A percentile compares a stretch with the other conserved stretches of the same genome.
Evolutionary conservation across 2,329 filamentous ascomycete species (phyloP).

Genomic region (Arthrobotrys sinensis): DNA sequence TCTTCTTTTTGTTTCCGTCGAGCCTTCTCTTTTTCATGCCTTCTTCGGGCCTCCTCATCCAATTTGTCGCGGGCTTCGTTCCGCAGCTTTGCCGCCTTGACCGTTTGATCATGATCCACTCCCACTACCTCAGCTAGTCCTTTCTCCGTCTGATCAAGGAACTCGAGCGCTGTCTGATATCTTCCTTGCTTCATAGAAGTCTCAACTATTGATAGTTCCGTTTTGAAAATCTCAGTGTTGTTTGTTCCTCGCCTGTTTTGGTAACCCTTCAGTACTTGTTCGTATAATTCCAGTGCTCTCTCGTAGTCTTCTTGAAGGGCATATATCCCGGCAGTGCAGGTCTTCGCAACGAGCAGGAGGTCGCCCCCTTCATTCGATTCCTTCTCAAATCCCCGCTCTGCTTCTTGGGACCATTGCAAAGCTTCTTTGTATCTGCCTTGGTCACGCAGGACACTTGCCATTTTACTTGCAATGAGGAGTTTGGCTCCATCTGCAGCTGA

Average conservation of each 20-base stretch:
- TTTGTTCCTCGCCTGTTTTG: background rate
- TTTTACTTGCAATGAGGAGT: constrained; percentile 12
- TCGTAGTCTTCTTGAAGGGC: constrained; percentile 11
- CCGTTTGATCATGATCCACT: background rate
- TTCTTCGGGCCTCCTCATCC: background rate
- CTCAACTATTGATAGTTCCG: constrained; percentile 8
- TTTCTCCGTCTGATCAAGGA: background rate
- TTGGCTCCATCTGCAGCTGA: background rate
- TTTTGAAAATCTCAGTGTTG: constrained; percentile 3
- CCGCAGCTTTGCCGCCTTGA: background rate
- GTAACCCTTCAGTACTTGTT: constrained; percentile 5
- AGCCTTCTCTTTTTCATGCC: background rate
- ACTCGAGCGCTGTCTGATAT: background rate
- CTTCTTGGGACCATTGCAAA: constrained; percentile 13
- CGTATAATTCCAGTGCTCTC: constrained; percentile 19
- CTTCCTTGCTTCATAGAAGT: background rate
- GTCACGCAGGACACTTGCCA: constrained; percentile 4
- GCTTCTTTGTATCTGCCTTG: constrained; percentile 12
- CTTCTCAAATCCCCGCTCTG: background rate
- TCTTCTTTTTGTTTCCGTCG: background rate
- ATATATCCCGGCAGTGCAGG: constrained; percentile 21
- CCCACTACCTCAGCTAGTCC: background rate
- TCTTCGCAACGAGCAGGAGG: constrained; percentile 1
- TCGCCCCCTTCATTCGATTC: background rate
- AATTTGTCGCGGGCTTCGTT: background rate